phyloP scores from a whole-genome alignment of 2,329 filamentous ascomycete species.

The Verruconis gallopava region DNA sequence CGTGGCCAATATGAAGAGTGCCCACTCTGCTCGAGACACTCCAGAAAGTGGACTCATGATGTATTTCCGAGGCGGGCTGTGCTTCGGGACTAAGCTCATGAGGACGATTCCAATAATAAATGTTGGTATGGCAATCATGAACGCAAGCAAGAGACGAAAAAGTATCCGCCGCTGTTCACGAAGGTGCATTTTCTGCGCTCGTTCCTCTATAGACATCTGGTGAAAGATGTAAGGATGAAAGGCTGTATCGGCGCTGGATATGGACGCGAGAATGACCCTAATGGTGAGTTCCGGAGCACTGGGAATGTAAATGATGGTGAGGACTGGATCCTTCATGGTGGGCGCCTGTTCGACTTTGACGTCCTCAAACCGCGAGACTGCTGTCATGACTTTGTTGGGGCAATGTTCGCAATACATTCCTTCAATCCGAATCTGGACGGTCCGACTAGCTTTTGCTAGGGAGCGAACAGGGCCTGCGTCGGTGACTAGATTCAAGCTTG shows the following conservation, averaged over 20 bases:
- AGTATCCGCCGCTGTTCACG: constrained; percentile 57
- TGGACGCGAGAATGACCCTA: constrained; percentile 55
- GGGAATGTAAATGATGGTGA: constrained; percentile 60
- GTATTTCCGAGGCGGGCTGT: constrained; percentile 46
- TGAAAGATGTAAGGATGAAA: constrained; percentile 62
- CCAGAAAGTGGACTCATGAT: constrained; percentile 57
- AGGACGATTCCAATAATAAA: constrained; percentile 82
- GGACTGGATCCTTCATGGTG: constrained; percentile 45
- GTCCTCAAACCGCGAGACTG: constrained; percentile 38
- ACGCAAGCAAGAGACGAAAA: constrained; percentile 57
- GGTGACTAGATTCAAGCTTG: constrained; percentile 19
- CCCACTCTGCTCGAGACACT: constrained; percentile 63
- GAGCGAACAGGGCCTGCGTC: constrained; percentile 14
- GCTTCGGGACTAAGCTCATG: constrained; percentile 62
- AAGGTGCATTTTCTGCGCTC: constrained; percentile 57
- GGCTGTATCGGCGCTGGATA: constrained; percentile 51
- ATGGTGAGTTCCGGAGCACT: constrained; percentile 57
- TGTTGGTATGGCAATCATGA: constrained; percentile 61
- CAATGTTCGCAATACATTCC: constrained; percentile 36
- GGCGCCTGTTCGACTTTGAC: constrained; percentile 38
- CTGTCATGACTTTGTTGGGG: constrained; percentile 37
- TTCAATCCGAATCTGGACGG: constrained; percentile 24
- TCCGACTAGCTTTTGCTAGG: constrained; percentile 20
- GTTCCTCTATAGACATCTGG: constrained; percentile 70
- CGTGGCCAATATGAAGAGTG: constrained; percentile 68